phyloP scores from a whole-genome alignment of 768 basidiomycete genomes.

The Hygrophorus pudorinus region DNA sequence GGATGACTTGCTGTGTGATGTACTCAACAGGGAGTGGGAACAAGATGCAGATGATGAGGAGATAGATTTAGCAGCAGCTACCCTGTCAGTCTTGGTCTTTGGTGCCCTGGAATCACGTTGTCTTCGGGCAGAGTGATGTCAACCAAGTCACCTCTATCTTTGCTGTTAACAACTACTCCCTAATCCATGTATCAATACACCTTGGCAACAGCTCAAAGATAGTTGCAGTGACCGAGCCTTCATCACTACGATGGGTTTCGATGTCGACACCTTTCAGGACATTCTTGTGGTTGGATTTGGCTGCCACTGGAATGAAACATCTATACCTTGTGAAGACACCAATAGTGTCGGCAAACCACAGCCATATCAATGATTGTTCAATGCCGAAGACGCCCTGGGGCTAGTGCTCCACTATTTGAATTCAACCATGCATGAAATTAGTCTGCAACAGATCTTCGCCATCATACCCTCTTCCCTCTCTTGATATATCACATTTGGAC shows the following conservation, averaged over 20 bases:
- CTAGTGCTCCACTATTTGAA: slow-evolving; percentile 30
- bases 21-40: too few relatives aligned
- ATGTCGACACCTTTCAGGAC: slow-evolving; percentile 24
- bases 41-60: too few relatives aligned
- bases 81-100: too few relatives aligned
- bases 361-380: slow-evolving; percentile 18
- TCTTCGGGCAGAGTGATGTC: background rate
- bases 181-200: slow-evolving; percentile 21
- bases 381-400: slow-evolving; percentile 31
- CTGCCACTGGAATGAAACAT: slow-evolving; percentile 11
- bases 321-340: slow-evolving; percentile 24
- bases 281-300: slow-evolving; percentile 25
- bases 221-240: slow-evolving; percentile 26
- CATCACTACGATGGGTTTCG: slow-evolving; percentile 36
- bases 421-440: slow-evolving; percentile 30
- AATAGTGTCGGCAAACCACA: slow-evolving; percentile 12
- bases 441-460: slow-evolving; percentile 35
- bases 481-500: slow-evolving; percentile 26
- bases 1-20: too few relatives aligned
- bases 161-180: slow-evolving; percentile 21
- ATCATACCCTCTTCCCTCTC: slow-evolving; percentile 26
- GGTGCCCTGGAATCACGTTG: too few relatives aligned
- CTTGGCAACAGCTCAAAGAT: slow-evolving; percentile 25
- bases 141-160: slow-evolving; percentile 18
- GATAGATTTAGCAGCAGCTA: too few relatives aligned